phyloP scores from a whole-genome alignment of 2,329 filamentous ascomycete species.

The Talaromyces sp. region DNA sequence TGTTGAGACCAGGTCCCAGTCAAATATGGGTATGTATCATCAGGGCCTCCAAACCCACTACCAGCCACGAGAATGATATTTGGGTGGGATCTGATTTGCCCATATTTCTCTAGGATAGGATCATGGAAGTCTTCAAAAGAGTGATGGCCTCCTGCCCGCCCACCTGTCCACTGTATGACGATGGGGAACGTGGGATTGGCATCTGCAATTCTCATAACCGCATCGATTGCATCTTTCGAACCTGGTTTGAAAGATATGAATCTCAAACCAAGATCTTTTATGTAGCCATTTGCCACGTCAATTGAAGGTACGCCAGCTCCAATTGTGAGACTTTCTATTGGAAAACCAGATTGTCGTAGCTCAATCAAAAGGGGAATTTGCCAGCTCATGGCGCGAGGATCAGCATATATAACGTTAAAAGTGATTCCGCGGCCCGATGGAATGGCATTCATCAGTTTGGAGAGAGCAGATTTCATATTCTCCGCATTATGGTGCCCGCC shows the following conservation, averaged over 20 bases:
- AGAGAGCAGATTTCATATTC: conserved; percentile 41
- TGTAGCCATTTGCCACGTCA: conserved; percentile 88
- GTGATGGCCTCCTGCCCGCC: conserved; percentile 88
- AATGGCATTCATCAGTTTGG: conserved; percentile 53
- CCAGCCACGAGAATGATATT: conserved; percentile 88
- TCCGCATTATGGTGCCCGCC: conserved; percentile 72
- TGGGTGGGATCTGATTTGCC: conserved; percentile 72
- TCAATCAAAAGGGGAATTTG: conserved; percentile 47
- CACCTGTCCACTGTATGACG: conserved; percentile 90
- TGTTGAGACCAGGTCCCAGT: conserved; percentile 79
- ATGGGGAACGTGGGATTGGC: conserved; percentile 89
- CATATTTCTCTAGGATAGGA: conserved; percentile 84
- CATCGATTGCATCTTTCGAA: conserved; percentile 78
- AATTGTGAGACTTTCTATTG: conserved; percentile 86
- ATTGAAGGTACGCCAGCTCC: conserved; percentile 93
- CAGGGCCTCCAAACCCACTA: conserved; percentile 81
- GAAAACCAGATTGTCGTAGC: conserved; percentile 66
- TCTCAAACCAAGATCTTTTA: conserved; percentile 83
- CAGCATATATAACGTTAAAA: conserved; percentile 50
- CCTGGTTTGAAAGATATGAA: conserved; percentile 94
- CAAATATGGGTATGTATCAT: conserved; percentile 88
- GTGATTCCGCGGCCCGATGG: conserved; percentile 57
- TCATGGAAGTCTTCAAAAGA: conserved; percentile 94
- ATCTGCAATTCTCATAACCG: conserved; percentile 85
- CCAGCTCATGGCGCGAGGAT: conserved; percentile 47